Percentiles rank a stretch among this genome's conserved stretches.
These are phyloP conservation scores for Fusarium sublunatum DNA, from an alignment of 2,329 filamentous ascomycete species.

Conservation along the genomic window DNA sequence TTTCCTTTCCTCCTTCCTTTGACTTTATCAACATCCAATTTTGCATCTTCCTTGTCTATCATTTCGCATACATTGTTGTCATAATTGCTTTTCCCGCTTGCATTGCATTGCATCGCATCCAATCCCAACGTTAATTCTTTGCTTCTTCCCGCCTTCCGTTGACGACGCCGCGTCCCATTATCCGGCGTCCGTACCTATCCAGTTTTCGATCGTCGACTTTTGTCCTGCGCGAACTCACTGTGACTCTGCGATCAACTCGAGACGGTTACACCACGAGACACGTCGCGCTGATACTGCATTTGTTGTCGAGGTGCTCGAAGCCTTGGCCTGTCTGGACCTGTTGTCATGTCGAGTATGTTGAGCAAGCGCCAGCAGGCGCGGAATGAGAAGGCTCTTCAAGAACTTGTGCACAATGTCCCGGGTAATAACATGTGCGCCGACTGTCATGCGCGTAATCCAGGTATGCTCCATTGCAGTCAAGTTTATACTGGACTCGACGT, in stretches of 20 bases:
- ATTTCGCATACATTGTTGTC: constrained; percentile 26
- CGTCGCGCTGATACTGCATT: constrained; percentile 17
- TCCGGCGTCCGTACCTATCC: constrained; percentile 21
- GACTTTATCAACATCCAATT: constrained; percentile 24
- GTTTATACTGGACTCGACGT: neutral
- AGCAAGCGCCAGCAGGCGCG: constrained; percentile 98
- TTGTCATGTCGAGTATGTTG: constrained; percentile 75
- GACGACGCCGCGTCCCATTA: constrained; percentile 29
- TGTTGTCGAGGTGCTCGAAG: constrained; percentile 9
- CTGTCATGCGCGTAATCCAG: constrained; percentile 90
- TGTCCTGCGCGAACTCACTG: constrained; percentile 28
- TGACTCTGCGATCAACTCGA: constrained; percentile 32
- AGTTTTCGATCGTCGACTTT: constrained; percentile 21
- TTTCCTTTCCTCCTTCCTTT: constrained; percentile 35
- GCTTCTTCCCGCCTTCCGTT: constrained; percentile 25
- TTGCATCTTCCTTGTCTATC: constrained; percentile 32
- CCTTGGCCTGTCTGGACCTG: constrained; percentile 11
- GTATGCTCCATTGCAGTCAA: constrained; percentile 61
- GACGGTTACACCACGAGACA: constrained; percentile 34
- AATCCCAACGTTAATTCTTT: constrained; percentile 21
- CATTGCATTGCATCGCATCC: constrained; percentile 7
- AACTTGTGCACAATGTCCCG: constrained; percentile 82
- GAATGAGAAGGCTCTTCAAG: constrained; percentile 92
- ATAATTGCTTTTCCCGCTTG: constrained; percentile 37
- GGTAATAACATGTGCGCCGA: constrained; percentile 96